These are phyloP conservation scores for Candida pseudofarinosa DNA, from an alignment of 805 yeast species.

Conservation along the genomic window DNA sequence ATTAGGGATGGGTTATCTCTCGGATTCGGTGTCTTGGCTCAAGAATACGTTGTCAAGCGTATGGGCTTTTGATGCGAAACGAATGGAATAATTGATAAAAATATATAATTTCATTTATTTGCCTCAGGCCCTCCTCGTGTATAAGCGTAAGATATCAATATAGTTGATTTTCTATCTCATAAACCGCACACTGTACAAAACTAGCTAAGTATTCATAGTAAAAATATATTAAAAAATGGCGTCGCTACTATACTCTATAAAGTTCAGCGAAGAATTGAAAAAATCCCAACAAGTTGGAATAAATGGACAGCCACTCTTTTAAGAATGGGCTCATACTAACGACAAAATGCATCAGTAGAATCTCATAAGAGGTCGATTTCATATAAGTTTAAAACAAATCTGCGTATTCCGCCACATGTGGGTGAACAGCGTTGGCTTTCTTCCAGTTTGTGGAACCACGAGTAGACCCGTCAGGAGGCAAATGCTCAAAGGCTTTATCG, in stretches of 20 bases:
- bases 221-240: neutral
- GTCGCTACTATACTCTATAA: neutral
- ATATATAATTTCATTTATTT: neutral
- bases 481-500: neutral
- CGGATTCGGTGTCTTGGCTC: conserved; percentile 83
- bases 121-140: neutral
- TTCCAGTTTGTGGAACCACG: neutral
- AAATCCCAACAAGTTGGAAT: too few species aligned
- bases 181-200: too few species aligned
- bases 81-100: neutral
- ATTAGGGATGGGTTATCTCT: conserved; percentile 60
- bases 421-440: conserved; percentile 27
- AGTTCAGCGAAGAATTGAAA: neutral
- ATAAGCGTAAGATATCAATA: neutral
- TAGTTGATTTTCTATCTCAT: too few species aligned
- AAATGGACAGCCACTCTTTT: too few species aligned
- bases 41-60: conserved; percentile 82
- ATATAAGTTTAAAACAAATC: conserved; percentile 30
- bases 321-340: too few species aligned
- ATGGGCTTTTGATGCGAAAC: conserved; percentile 64
- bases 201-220: too few species aligned
- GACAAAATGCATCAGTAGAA: too few species aligned
- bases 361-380: too few species aligned
- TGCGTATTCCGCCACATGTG: conserved; percentile 43
- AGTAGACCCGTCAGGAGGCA: neutral